A percentile compares a stretch with the other conserved stretches of the same genome.
Evolutionary conservation across 306 rosid genomes (phyloP).

Genomic region (Ziziphus jujuba): DNA sequence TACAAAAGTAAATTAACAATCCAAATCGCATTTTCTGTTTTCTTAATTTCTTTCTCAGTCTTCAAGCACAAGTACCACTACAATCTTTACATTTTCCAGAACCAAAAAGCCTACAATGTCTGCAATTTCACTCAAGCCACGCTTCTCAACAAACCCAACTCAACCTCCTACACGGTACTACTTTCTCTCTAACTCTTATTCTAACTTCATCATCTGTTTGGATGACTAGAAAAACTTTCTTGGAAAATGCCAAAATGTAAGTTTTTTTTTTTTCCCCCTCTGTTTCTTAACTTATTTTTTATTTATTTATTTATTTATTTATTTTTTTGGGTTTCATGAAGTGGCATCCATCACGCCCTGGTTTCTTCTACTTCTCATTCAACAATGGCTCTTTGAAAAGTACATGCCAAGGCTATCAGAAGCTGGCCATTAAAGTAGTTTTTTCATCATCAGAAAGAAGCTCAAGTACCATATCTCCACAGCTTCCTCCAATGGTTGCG

Average conservation of each 20-base stretch:
- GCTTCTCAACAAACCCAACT: slow-evolving; percentile 59
- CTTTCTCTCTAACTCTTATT: background rate
- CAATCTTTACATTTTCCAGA: slow-evolving; percentile 89
- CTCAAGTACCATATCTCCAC: slow-evolving; percentile 37
- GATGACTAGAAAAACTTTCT: background rate
- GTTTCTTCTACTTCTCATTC: slow-evolving; percentile 85
- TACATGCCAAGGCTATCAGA: slow-evolving; percentile 60
- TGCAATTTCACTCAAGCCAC: slow-evolving; percentile 82
- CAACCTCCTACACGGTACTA: slow-evolving; percentile 61
- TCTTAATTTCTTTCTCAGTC: slow-evolving; percentile 40
- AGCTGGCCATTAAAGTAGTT: slow-evolving; percentile 68
- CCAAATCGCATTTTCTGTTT: no score
- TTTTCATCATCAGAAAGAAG: slow-evolving; percentile 21
- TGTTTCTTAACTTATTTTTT: background rate
- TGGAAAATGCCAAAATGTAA: background rate
- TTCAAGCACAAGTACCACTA: slow-evolving; percentile 72
- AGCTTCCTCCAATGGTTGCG: slow-evolving; percentile 44
- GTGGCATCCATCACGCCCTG: slow-evolving; percentile 97
- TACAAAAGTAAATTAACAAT: no score
- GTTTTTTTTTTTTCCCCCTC: background rate
- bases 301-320: no score
- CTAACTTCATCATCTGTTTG: background rate
- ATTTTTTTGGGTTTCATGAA: slow-evolving; percentile 19
- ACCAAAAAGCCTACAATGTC: slow-evolving; percentile 62
- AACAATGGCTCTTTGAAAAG: slow-evolving; percentile 48